A percentile compares a stretch with the other conserved stretches of the same genome.
These are phyloP conservation scores for Botrytis paeoniae DNA, from an alignment of 2,329 filamentous ascomycete genomes.

Conservation along the genomic window DNA sequence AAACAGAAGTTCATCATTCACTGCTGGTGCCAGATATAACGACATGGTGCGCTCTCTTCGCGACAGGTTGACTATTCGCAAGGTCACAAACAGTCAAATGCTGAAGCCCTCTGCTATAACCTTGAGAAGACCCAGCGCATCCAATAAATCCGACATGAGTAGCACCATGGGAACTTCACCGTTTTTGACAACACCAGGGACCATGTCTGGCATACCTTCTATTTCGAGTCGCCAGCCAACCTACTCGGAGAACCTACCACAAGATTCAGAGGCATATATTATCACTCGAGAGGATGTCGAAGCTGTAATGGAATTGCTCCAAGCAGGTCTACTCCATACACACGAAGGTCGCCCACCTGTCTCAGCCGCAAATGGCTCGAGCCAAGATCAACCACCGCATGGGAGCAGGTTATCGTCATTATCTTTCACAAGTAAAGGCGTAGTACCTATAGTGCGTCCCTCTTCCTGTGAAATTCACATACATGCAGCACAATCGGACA, in stretches of 20 bases:
- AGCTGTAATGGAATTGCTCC: slow-evolving; percentile 26
- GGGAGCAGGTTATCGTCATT: slow-evolving; percentile 12
- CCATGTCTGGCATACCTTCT: not conserved
- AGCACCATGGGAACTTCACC: not conserved
- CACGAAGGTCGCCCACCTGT: not conserved
- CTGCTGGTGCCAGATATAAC: slow-evolving; percentile 22
- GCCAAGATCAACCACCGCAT: not conserved
- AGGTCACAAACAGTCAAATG: slow-evolving; percentile 18
- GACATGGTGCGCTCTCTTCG: slow-evolving; percentile 30
- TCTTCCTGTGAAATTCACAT: not conserved
- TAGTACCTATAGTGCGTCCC: not conserved
- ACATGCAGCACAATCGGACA: slow-evolving; percentile 4
- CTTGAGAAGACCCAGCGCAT: slow-evolving; percentile 28
- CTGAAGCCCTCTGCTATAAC: slow-evolving; percentile 29
- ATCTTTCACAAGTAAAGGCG: slow-evolving; percentile 17
- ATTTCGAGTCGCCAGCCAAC: not conserved
- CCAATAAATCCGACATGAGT: not conserved
- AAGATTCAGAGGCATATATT: slow-evolving; percentile 24
- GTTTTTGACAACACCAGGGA: not conserved
- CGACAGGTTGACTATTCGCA: slow-evolving; percentile 27
- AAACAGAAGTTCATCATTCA: slow-evolving; percentile 24
- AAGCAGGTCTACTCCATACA: not conserved
- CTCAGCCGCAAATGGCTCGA: not conserved
- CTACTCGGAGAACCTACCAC: slow-evolving; percentile 3
- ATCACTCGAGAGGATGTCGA: slow-evolving; percentile 33